Conservation (phyloP, 352 stramenopile species). For the Phytophthora fragariaefolia region DNA sequence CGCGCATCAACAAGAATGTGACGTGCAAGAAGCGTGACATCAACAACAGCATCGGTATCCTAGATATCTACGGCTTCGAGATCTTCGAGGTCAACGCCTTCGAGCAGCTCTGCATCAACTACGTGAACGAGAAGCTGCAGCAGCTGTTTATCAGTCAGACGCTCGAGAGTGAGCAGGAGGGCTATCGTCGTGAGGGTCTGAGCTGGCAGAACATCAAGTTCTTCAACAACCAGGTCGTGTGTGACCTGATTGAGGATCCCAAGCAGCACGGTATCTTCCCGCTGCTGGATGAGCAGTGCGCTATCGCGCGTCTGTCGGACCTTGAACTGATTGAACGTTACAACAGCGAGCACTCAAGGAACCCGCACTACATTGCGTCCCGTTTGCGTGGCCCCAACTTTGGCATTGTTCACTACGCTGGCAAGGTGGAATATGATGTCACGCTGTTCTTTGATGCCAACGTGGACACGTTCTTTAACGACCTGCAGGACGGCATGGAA, state of each 20-base stretch:
- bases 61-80: conserved; percentile 93
- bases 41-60: conserved; percentile 85
- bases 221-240: conserved; percentile 91
- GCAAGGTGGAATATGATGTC: conserved; percentile 89
- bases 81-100: conserved; percentile 92
- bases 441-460: conserved; percentile 87
- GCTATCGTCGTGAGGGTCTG: conserved; percentile 78
- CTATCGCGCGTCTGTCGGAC: conserved; percentile 73
- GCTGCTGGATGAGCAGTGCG: conserved; percentile 82
- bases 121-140: conserved; percentile 91
- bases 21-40: conserved; percentile 65
- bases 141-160: conserved; percentile 89
- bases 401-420: conserved; percentile 85
- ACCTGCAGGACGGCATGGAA: conserved; percentile 77
- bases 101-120: conserved; percentile 93
- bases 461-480: conserved; percentile 87
- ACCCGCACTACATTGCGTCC: conserved; percentile 81
- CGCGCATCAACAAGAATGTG: conserved; percentile 87
- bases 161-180: conserved; percentile 80
- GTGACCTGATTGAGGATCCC: conserved; percentile 88
- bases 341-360: conserved; percentile 68
- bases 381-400: conserved; percentile 78
- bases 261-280: conserved; percentile 86
- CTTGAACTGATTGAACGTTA: conserved; percentile 81
- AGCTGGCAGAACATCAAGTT: conserved; percentile 81